Conservation (phyloP, 352 stramenopile species). For the Globisporangium megalacanthum region DNA sequence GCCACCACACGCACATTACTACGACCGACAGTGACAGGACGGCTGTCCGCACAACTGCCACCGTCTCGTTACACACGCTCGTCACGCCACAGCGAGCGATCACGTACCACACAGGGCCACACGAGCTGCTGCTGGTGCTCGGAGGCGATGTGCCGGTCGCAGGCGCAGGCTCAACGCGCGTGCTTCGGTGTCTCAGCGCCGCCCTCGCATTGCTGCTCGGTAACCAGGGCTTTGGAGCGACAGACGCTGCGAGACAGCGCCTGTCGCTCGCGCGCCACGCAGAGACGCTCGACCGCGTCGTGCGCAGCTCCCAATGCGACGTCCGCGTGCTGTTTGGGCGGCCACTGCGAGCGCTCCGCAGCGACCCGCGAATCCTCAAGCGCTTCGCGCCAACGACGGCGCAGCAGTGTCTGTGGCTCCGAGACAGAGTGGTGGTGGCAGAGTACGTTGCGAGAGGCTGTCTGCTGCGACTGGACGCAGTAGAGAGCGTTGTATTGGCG, state of each 20-base stretch:
- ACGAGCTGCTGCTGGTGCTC: constrained; percentile 30
- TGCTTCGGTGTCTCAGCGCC: constrained; percentile 24
- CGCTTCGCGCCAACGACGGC: not conserved
- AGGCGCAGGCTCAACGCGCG: constrained; percentile 8
- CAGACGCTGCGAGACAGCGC: constrained; percentile 31
- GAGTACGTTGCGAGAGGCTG: not conserved
- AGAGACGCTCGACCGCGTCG: constrained; percentile 28
- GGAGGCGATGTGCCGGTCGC: constrained; percentile 14
- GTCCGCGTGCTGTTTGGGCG: constrained; percentile 22
- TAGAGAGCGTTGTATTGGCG: constrained; percentile 7
- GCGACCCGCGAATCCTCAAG: not conserved
- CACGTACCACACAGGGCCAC: constrained; percentile 23
- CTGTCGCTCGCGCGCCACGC: constrained; percentile 24
- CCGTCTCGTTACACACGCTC: constrained; percentile 19
- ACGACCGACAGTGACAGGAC: not conserved
- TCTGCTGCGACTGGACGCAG: not conserved
- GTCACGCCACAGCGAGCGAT: constrained; percentile 24
- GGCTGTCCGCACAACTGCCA: not conserved
- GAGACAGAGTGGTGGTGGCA: not conserved
- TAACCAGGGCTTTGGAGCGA: constrained; percentile 12
- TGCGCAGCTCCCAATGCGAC: constrained; percentile 17
- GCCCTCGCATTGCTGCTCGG: constrained; percentile 20
- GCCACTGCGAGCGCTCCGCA: constrained; percentile 8
- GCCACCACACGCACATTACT: too few species aligned
- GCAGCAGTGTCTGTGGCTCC: constrained; percentile 7